Evolutionary conservation across 306 rosid species (phyloP).

Genomic region (Acacia acuminata): DNA sequence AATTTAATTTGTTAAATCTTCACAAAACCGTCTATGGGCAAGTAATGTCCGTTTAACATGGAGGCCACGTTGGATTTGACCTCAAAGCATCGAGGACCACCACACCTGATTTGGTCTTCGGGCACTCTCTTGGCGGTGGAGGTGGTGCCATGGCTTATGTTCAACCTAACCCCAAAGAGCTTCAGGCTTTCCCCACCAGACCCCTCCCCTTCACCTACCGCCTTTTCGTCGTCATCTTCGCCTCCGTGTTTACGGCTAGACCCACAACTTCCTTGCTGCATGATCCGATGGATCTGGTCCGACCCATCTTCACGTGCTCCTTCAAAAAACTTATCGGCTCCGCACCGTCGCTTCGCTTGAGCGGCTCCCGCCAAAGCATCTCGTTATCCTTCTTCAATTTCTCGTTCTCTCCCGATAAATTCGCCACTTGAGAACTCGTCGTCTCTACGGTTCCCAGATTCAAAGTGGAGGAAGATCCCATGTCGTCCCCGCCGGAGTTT

Average conservation of each 20-base stretch:
- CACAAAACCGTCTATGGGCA: no score
- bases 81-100: no score
- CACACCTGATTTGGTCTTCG: constrained; percentile 51
- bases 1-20: no score
- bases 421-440: constrained; percentile 31
- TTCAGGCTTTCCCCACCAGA: constrained; percentile 50
- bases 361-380: constrained; percentile 63
- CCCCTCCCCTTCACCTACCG: constrained; percentile 24
- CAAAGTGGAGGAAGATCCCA: constrained; percentile 75
- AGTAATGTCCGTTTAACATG: no score
- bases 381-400: constrained; percentile 80
- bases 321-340: constrained; percentile 59
- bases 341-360: constrained; percentile 69
- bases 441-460: constrained; percentile 71
- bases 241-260: constrained; percentile 23
- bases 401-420: constrained; percentile 69
- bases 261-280: constrained; percentile 47
- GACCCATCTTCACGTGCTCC: constrained; percentile 60
- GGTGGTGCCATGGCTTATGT: background rate
- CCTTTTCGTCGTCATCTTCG: constrained; percentile 11
- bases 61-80: no score
- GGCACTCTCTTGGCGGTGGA: constrained; percentile 37
- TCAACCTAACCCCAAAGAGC: constrained; percentile 94
- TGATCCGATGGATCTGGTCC: constrained; percentile 66
- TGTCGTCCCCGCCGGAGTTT: constrained; percentile 74